These are phyloP conservation scores for Flaveria robusta DNA, from an alignment of 129 eudicot species.

Conservation along the genomic window DNA sequence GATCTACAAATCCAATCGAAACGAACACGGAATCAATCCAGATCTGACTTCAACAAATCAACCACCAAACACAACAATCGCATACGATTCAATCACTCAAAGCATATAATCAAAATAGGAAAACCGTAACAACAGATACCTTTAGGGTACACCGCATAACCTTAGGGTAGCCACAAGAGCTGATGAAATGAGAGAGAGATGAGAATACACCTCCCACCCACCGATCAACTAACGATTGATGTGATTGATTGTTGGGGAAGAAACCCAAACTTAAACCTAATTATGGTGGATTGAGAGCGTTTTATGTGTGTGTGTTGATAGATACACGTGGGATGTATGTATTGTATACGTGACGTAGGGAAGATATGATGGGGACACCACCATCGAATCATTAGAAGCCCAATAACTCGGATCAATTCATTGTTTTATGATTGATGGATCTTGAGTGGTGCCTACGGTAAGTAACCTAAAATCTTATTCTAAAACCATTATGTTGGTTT, in stretches of 20 bases:
- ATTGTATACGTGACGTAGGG: conserved; percentile 23
- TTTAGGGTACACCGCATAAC: conserved; percentile 50
- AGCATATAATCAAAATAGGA: background rate
- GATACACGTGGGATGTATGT: conserved; percentile 22
- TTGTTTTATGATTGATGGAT: background rate
- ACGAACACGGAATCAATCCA: conserved; percentile 11
- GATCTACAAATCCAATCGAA: conserved; percentile 23
- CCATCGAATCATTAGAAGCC: conserved; percentile 13
- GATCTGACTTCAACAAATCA: conserved; percentile 29
- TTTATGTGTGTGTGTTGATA: conserved; percentile 1
- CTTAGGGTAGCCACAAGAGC: conserved; percentile 62
- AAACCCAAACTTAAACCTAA: conserved; percentile 25
- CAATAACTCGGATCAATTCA: background rate
- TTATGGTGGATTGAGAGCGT: conserved; percentile 6
- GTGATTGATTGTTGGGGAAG: background rate
- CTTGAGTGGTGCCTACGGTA: no score
- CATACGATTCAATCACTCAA: background rate
- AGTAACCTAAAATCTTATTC: no score
- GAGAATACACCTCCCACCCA: conserved; percentile 36
- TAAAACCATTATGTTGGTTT: no score
- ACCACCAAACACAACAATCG: background rate
- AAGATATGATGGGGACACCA: conserved; percentile 17
- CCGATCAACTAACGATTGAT: conserved; percentile 1
- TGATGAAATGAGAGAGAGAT: conserved; percentile 23
- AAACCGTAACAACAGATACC: conserved; percentile 37